A percentile compares a stretch with the other conserved stretches of the same genome.
phyloP scores from a whole-genome alignment of 108 stramenopile species.

The Nitzschia sp. region DNA sequence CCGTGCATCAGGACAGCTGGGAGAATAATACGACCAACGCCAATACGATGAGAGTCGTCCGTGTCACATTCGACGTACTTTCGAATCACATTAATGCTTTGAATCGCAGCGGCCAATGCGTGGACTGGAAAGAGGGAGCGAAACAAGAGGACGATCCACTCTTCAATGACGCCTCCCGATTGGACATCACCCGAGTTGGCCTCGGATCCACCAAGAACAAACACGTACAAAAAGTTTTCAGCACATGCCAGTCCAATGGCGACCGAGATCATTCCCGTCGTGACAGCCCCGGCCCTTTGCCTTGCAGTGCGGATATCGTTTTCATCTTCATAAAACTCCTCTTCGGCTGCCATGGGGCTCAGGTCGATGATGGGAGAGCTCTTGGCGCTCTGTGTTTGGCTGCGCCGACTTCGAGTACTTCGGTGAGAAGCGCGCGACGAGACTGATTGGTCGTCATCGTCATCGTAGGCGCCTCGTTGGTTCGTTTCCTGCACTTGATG shows the following conservation, averaged over 20 bases:
- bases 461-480: slow-evolving; percentile 21
- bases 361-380: neutral
- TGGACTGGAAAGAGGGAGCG: slow-evolving; percentile 85
- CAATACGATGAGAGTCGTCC: slow-evolving; percentile 62
- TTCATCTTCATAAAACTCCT: slow-evolving; percentile 61
- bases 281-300: slow-evolving; percentile 87
- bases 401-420: slow-evolving; percentile 18
- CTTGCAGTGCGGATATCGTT: slow-evolving; percentile 69
- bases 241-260: slow-evolving; percentile 89
- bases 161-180: slow-evolving; percentile 44
- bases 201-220: slow-evolving; percentile 70
- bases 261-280: slow-evolving; percentile 86
- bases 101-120: slow-evolving; percentile 87
- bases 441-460: slow-evolving; percentile 36
- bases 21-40: slow-evolving; percentile 82
- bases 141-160: slow-evolving; percentile 75
- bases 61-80: slow-evolving; percentile 74
- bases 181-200: slow-evolving; percentile 7
- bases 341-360: slow-evolving; percentile 8
- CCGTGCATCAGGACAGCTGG: slow-evolving; percentile 85
- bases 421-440: slow-evolving; percentile 27
- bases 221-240: slow-evolving; percentile 89
- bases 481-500: slow-evolving; percentile 51
- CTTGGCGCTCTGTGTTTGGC: neutral
- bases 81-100: slow-evolving; percentile 80